Evolutionary conservation across 106 monocot species (phyloP).

Genomic region (Xerophyta viscosa): DNA sequence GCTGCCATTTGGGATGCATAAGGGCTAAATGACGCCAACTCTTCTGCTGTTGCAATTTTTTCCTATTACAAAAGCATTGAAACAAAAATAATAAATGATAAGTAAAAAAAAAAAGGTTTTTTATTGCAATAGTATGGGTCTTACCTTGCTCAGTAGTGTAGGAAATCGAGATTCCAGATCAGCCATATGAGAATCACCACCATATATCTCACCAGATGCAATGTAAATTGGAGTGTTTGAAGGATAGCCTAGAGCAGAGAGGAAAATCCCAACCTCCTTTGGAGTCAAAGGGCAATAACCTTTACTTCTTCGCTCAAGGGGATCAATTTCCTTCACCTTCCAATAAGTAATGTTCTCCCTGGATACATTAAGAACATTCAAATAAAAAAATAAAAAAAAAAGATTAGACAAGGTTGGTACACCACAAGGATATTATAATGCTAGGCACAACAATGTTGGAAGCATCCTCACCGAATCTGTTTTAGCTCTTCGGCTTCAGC

Average conservation of each 20-base stretch:
- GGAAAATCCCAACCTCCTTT: constrained; percentile 86
- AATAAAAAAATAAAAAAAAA: neutral
- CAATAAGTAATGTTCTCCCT: constrained; percentile 81
- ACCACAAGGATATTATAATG: no score
- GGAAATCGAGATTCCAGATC: constrained; percentile 71
- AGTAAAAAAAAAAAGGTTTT: no score
- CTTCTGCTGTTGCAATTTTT: constrained; percentile 59
- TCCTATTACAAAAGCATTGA: constrained; percentile 27
- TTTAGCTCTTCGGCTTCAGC: constrained; percentile 62
- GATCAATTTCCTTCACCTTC: constrained; percentile 93
- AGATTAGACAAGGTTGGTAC: neutral
- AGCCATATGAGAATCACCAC: constrained; percentile 70
- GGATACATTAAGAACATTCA: neutral
- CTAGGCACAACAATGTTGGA: neutral
- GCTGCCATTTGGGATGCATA: constrained; percentile 97
- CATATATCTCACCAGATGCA: constrained; percentile 93
- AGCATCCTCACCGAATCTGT: constrained; percentile 19
- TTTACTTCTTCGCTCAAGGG: constrained; percentile 57
- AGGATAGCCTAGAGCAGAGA: constrained; percentile 79
- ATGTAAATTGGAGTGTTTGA: constrained; percentile 83
- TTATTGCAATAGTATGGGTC: no score
- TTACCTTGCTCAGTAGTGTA: constrained; percentile 82
- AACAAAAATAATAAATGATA: no score
- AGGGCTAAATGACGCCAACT: constrained; percentile 59
- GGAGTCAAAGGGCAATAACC: constrained; percentile 94